Conservation (phyloP, 257 asterid species). For the Solanum lycopersicoides region DNA sequence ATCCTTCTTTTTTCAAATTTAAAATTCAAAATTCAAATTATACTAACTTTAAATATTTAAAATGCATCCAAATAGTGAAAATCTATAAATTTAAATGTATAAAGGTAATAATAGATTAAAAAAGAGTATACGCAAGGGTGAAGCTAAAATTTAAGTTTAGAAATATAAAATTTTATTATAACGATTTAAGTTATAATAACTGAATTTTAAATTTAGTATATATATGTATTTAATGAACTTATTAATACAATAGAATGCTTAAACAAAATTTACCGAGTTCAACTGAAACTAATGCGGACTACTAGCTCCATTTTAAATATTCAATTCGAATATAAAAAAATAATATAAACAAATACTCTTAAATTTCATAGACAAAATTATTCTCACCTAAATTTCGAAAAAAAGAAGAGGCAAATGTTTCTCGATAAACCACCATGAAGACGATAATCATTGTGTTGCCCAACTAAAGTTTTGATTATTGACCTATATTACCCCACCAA, state of each 20-base stretch:
- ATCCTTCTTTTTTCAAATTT: background rate
- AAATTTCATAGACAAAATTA: background rate
- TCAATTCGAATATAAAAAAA: no score
- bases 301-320: no score
- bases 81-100: background rate
- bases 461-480: background rate
- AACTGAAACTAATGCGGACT: no score
- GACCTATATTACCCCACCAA: background rate
- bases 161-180: no score
- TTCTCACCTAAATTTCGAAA: background rate
- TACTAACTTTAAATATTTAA: background rate
- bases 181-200: background rate
- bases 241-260: rapidly evolving
- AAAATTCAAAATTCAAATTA: background rate
- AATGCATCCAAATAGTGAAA: background rate
- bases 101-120: background rate
- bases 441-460: background rate
- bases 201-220: no score
- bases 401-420: background rate
- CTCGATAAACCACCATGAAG: background rate
- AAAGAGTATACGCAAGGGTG: background rate
- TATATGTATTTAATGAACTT: no score
- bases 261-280: no score
- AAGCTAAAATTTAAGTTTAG: no score
- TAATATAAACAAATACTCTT: no score